Conservation (phyloP, 352 stramenopile species). For the Saprolegnia diclina region DNA sequence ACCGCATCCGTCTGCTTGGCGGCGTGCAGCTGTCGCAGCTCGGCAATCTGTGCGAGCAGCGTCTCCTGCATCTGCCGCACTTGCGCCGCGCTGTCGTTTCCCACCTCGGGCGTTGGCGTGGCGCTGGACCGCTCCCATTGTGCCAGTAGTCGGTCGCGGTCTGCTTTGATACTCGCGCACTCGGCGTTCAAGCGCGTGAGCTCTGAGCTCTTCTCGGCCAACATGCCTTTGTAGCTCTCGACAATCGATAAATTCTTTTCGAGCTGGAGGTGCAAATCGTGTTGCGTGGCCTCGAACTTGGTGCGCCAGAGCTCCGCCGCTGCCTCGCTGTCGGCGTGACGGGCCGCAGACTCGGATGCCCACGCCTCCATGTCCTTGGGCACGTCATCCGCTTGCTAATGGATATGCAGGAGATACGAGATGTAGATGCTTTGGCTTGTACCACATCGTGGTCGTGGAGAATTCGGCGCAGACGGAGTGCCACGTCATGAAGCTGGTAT, state of each 20-base stretch:
- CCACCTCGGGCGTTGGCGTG: not conserved
- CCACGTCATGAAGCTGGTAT: not conserved
- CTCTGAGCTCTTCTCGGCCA: conserved; percentile 13
- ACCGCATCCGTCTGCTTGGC: conserved; percentile 19
- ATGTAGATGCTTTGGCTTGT: not conserved
- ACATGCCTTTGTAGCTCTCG: conserved; percentile 19
- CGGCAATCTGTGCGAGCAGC: conserved; percentile 39
- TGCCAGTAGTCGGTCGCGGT: conserved; percentile 7
- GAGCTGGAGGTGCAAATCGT: conserved; percentile 15
- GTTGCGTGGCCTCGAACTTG: conserved; percentile 1
- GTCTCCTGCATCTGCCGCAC: conserved; percentile 38
- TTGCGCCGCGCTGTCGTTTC: not conserved
- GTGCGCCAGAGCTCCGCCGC: not conserved
- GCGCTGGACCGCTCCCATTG: conserved; percentile 3
- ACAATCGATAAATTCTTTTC: conserved; percentile 22
- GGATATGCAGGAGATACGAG: not conserved
- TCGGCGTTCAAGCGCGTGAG: not conserved
- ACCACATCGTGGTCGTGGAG: conserved; percentile 18
- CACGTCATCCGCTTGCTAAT: conserved; percentile 10
- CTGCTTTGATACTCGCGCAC: not conserved
- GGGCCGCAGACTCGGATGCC: not conserved
- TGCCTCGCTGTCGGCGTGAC: not conserved
- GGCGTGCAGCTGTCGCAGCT: conserved; percentile 36
- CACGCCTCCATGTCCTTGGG: conserved; percentile 8
- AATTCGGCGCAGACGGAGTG: not conserved